Conservation (phyloP, 2,329 filamentous ascomycete species). For the Leptoxyphium fumago region DNA sequence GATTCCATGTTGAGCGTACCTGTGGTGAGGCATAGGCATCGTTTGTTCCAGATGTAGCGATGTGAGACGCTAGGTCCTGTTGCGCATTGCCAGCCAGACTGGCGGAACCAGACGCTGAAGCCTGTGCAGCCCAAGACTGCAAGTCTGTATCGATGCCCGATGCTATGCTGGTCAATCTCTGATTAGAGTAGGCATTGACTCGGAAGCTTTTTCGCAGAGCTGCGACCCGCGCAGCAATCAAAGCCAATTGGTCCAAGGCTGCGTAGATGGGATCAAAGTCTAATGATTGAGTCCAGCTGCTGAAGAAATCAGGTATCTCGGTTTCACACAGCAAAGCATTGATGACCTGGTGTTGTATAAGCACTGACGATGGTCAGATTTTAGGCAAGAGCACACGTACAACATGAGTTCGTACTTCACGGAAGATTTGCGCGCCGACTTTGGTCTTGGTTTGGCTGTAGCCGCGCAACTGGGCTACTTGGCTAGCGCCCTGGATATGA, state of each 20-base stretch:
- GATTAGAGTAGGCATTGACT: slow-evolving; percentile 1
- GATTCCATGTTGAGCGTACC: slow-evolving; percentile 5
- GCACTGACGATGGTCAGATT: neutral
- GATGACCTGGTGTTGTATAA: slow-evolving; percentile 1
- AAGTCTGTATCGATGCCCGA: slow-evolving; percentile 5
- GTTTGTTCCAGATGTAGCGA: slow-evolving; percentile 4
- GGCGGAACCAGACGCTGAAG: slow-evolving; percentile 1
- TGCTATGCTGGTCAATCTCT: slow-evolving; percentile 2
- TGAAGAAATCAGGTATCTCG: slow-evolving; percentile 5
- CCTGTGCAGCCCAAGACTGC: slow-evolving; percentile 5
- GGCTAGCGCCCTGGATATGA: slow-evolving; percentile 4
- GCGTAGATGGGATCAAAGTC: slow-evolving; percentile 4
- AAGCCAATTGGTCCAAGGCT: slow-evolving; percentile 3
- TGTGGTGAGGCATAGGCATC: slow-evolving; percentile 5
- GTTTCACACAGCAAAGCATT: slow-evolving; percentile 4
- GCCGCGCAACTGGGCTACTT: slow-evolving; percentile 6
- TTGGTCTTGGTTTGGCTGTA: slow-evolving; percentile 4
- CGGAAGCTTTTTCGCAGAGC: slow-evolving; percentile 3
- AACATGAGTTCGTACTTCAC: slow-evolving; percentile 6
- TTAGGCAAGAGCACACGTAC: slow-evolving; percentile 1
- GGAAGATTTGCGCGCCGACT: slow-evolving; percentile 4
- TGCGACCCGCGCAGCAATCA: slow-evolving; percentile 4
- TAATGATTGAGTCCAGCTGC: slow-evolving; percentile 6
- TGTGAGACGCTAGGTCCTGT: slow-evolving; percentile 1
- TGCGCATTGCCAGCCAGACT: slow-evolving; percentile 3